Percentiles rank a stretch among this genome's conserved stretches.
phyloP scores from a whole-genome alignment of 2,329 filamentous ascomycete genomes.

The Epichloe hybrida region DNA sequence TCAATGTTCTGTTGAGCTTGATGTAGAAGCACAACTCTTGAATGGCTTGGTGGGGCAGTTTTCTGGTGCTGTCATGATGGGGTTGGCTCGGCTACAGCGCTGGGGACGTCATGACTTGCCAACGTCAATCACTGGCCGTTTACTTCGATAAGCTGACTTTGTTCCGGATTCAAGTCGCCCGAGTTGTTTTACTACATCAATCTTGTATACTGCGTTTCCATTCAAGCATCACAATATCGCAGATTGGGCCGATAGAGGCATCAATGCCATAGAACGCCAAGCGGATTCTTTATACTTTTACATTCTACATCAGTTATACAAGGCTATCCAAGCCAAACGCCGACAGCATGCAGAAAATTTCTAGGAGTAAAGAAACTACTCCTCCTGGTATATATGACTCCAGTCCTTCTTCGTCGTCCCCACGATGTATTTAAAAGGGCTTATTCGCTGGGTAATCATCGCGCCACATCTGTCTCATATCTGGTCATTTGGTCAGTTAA shows the following conservation, averaged over 20 bases:
- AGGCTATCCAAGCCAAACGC: conserved; percentile 20
- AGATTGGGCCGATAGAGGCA: background rate
- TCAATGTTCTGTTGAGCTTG: background rate
- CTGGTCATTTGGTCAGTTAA: conserved; percentile 15
- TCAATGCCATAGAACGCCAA: background rate
- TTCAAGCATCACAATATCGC: background rate
- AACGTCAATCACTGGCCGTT: background rate
- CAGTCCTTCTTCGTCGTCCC: conserved; percentile 6
- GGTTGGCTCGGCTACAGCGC: background rate
- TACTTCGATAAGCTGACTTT: background rate
- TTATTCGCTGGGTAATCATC: conserved; percentile 24
- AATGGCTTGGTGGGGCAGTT: conserved; percentile 5
- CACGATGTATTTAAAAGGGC: conserved; percentile 14
- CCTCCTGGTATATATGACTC: conserved; percentile 14
- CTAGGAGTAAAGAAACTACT: conserved; percentile 18
- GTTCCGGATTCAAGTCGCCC: background rate
- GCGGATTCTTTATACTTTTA: background rate
- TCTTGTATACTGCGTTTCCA: background rate
- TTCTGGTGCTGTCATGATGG: background rate
- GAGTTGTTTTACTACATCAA: background rate
- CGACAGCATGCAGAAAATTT: conserved; percentile 18
- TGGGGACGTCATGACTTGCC: background rate
- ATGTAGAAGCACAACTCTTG: conserved; percentile 3
- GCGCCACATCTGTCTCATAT: conserved; percentile 32
- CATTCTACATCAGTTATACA: conserved; percentile 15